These are phyloP conservation scores for Hypoxylon perforatum DNA, from an alignment of 495 filamentous ascomycete genomes.

Conservation along the genomic window DNA sequence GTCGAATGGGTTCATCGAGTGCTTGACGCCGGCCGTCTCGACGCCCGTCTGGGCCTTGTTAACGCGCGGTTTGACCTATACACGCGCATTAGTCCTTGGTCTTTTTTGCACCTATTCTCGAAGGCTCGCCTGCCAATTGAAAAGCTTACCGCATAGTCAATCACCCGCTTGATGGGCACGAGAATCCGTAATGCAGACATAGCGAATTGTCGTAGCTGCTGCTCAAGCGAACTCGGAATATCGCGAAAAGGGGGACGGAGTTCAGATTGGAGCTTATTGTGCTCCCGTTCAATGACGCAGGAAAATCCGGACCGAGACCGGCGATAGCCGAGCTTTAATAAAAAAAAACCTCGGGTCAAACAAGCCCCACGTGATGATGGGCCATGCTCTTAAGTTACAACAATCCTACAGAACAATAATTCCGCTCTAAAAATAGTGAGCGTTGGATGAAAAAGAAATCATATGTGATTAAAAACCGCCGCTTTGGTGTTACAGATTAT, in stretches of 20 bases:
- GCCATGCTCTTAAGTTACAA: too few species aligned
- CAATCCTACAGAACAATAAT: too few species aligned
- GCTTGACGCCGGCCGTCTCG: constrained; percentile 91
- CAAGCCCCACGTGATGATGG: constrained; percentile 27
- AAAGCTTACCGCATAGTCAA: constrained; percentile 94
- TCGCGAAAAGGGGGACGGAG: background rate
- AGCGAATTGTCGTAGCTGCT: constrained; percentile 31
- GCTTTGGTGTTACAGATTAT: too few species aligned
- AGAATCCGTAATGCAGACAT: constrained; percentile 93
- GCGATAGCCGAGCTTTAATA: constrained; percentile 41
- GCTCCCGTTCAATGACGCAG: constrained; percentile 41
- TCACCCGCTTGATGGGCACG: constrained; percentile 96
- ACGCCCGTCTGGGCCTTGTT: constrained; percentile 95
- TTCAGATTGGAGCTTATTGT: constrained; percentile 22
- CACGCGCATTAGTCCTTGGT: constrained; percentile 20
- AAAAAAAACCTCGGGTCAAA: constrained; percentile 33
- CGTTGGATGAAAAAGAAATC: too few species aligned
- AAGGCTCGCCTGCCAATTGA: background rate
- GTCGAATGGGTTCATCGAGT: constrained; percentile 99
- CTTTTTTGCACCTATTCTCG: too few species aligned
- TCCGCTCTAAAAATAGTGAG: too few species aligned
- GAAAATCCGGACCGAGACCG: constrained; percentile 46
- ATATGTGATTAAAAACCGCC: too few species aligned
- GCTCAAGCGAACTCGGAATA: constrained; percentile 11
- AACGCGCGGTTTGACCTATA: constrained; percentile 94